Evolutionary conservation across 768 basidiomycete species (phyloP), one percentile per base, ranked within the genome.

Genomic region (Boletus reticuloceps): DNA sequence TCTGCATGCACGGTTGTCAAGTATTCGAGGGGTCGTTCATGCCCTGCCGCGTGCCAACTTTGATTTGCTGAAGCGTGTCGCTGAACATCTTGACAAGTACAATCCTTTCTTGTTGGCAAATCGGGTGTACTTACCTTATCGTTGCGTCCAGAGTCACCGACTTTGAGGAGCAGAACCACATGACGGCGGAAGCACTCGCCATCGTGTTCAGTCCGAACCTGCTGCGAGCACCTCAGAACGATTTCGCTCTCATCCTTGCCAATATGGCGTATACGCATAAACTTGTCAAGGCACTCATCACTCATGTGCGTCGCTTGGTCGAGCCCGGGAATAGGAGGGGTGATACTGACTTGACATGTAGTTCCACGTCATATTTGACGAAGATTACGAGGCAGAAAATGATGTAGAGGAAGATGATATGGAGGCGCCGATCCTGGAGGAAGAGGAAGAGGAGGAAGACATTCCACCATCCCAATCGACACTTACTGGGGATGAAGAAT

Each of bases 161-260:
- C 65, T 90, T 80, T 70, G 91, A 94, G 66, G 91, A 93, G 54
- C 80, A 85, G 47, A 94, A 93, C 62, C 91, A 94, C 56, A 94
- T 94, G 92, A 90, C 88, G 2, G 85, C 89, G 1, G 86, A 92
- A 60, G 85, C 88, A 8, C 77, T 94, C 4, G 86, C 92, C 0
- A 91, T 92, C 50, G 90, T 93, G 17, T 92, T 93, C 70, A 89
- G 89, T 57, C 90, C 89, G 7, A 91, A 90, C 65, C 70, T 92
- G 45, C 67, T 91, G 49, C 84, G 89, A 19, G 85, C 89, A 5
- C 88, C 88, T 3, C 83, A 87, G 64, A 89, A 88, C 56, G 86
- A 90, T 65, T 87, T 91, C 70, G 82, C 80, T 12, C 78, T 87
- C 70, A 87, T 91, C 62, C 77, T 91, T 56, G 80, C 85, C 52